phyloP scores from a whole-genome alignment of 1,284 basidiomycete species.

The Taiwanofungus camphoratus region DNA sequence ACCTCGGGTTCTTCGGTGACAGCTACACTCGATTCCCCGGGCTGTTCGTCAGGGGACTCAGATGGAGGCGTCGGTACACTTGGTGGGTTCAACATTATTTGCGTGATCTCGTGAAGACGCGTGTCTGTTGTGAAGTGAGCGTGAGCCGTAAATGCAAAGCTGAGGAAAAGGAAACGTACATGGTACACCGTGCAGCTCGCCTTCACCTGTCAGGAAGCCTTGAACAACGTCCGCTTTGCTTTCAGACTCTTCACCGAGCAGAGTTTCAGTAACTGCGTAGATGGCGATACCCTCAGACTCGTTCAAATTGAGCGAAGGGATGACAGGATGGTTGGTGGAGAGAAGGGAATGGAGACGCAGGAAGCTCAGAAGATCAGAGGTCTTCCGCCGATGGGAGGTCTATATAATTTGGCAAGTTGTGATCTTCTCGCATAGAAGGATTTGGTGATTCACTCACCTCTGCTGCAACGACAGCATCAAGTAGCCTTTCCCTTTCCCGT shows the following conservation, averaged over 20 bases:
- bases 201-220: constrained; percentile 49
- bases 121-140: constrained; percentile 38
- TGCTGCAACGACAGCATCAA: constrained; percentile 50
- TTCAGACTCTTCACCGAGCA: constrained; percentile 49
- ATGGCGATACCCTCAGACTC: constrained; percentile 51
- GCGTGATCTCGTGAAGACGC: constrained; percentile 50
- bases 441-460: constrained; percentile 39
- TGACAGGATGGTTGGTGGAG: constrained; percentile 37
- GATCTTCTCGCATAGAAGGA: too few species aligned
- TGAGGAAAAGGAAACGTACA: constrained; percentile 38
- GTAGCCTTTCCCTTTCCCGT: constrained; percentile 45
- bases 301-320: constrained; percentile 39
- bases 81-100: constrained; percentile 46
- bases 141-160: background rate
- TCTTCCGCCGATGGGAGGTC: constrained; percentile 34
- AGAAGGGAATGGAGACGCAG: constrained; percentile 61
- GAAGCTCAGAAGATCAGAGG: constrained; percentile 55
- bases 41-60: constrained; percentile 9
- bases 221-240: constrained; percentile 44
- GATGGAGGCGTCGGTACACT: constrained; percentile 27
- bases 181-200: constrained; percentile 51
- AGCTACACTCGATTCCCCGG: constrained; percentile 3
- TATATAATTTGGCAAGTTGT: constrained; percentile 20
- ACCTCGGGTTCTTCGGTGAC: constrained; percentile 23
- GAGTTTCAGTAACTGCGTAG: constrained; percentile 42